phyloP scores from a whole-genome alignment of 2,329 filamentous ascomycete species.

The Fusarium haematococcum region DNA sequence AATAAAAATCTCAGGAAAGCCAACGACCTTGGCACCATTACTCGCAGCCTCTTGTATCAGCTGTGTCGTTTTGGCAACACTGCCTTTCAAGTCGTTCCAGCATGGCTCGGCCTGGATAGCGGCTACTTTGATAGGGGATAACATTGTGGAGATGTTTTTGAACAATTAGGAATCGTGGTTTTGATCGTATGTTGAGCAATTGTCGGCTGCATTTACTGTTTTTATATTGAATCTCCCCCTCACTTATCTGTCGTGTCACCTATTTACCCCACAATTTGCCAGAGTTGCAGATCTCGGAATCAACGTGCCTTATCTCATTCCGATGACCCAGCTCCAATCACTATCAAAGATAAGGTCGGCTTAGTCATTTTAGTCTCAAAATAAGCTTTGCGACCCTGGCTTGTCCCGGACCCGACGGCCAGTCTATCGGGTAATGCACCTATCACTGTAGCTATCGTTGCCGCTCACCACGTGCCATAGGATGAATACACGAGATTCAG shows the following conservation, averaged over 20 bases:
- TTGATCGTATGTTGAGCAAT: not conserved
- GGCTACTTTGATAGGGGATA: not conserved
- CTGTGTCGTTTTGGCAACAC: not conserved
- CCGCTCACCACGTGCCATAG: not conserved
- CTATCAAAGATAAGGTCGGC: not conserved
- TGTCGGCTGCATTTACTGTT: not conserved
- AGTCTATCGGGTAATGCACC: not conserved
- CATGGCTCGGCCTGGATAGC: conserved; percentile 6
- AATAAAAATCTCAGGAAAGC: conserved; percentile 6
- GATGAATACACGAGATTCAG: not conserved
- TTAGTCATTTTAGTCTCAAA: not conserved
- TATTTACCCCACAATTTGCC: not conserved
- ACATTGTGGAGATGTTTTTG: not conserved
- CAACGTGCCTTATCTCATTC: not conserved
- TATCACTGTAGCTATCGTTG: not conserved
- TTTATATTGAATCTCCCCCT: not conserved
- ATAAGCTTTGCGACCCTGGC: not conserved
- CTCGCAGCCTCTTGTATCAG: not conserved
- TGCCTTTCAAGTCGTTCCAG: not conserved
- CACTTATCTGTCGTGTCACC: not conserved
- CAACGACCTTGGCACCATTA: not conserved
- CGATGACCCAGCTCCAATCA: not conserved
- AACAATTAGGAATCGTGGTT: not conserved
- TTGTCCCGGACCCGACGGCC: not conserved
- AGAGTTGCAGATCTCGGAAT: not conserved